A percentile compares a stretch with the other conserved stretches of the same genome.
Conservation (phyloP, 2,329 filamentous ascomycete genomes). For the Trichoderma aggressivum region DNA sequence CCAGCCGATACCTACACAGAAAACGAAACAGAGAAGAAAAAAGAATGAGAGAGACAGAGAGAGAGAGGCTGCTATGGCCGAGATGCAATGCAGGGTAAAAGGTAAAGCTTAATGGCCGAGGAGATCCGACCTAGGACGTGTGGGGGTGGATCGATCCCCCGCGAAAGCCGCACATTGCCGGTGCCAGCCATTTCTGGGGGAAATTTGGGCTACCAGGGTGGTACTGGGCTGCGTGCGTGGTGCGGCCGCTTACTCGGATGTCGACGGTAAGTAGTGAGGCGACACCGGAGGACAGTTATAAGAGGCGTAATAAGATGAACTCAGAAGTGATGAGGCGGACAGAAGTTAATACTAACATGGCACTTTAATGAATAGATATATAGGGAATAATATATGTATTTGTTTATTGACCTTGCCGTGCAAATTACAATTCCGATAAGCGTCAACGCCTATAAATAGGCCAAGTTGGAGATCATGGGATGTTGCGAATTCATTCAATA, state of each 20-base stretch:
- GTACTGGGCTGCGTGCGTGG: background rate
- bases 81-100: background rate
- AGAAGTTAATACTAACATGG: background rate
- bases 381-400: background rate
- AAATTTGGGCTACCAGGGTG: background rate
- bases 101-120: background rate
- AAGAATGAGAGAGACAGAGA: background rate
- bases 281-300: background rate
- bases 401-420: background rate
- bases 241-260: background rate
- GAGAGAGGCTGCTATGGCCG: background rate
- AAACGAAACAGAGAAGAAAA: background rate
- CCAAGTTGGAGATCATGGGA: background rate
- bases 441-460: background rate
- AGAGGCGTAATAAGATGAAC: background rate
- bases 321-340: background rate
- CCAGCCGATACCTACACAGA: background rate
- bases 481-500: background rate
- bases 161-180: conserved; percentile 38
- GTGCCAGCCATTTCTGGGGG: conserved; percentile 26
- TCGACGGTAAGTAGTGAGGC: background rate
- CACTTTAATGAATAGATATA: background rate
- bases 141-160: conserved; percentile 24
- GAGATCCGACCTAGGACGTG: conserved; percentile 10
- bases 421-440: background rate